Evolutionary conservation across 768 basidiomycete genomes (phyloP), one percentile per base, ranked within the genome.

Genomic region (Amanita phalloides): DNA sequence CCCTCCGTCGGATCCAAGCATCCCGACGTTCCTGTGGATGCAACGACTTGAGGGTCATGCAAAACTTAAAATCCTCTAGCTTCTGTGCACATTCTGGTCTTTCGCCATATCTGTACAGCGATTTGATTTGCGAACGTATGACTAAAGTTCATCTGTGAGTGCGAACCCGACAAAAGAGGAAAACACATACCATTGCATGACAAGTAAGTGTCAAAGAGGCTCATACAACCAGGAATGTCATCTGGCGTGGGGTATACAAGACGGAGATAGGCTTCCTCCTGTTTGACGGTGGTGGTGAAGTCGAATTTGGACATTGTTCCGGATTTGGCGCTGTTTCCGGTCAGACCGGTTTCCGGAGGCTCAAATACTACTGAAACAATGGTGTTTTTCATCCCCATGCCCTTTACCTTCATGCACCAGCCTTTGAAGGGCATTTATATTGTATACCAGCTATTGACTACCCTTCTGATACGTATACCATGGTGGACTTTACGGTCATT

Each of bases 41-140:
- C 66, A 89, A 70, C 10, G 78, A 73, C 66, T 92, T 95, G 55
- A 86, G 69, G 54, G 82, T 84, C 71, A 95, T 71, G 68, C 95
- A 99, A 66, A 89, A 95, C 67, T 96, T 96, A 76, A 95, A 94
- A 60, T 95, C 93, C 53, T 90, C 84, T 62, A 84, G 75, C 64
- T 95, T 93, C 42, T 74, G 72, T 0, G 70, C 71, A 67, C 94
- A 97, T 50, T 81, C 77, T 0, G 78, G 71, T 51, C 81, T 76
- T 53, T 78, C 68, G 6, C 95, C 95, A 57, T 85, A 82, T 61
- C 95, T 80, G 67, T 98, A 98, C 49, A 97, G 67, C 2, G 86
- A 84, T 21, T 85, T 86, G 45, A 92, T 65, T 66, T 97, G 95
- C 17, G 80, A 76, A 36, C 82, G 79, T 32, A 93, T 73, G 46